Conservation (phyloP, 352 stramenopile genomes). For the Aphanomyces invadans region DNA sequence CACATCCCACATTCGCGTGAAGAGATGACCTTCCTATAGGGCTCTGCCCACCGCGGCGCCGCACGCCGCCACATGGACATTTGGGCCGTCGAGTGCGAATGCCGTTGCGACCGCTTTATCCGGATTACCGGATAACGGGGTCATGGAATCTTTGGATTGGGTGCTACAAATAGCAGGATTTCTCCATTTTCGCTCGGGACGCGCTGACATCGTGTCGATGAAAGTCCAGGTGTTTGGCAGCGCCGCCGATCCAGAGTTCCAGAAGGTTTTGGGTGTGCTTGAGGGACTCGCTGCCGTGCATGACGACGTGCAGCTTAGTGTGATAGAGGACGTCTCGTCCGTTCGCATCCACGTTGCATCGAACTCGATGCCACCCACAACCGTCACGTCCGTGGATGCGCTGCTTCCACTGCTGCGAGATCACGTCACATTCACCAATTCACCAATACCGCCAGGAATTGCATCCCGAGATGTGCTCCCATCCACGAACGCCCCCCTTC, state of each 20-base stretch:
- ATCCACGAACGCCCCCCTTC: neutral
- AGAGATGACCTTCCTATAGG: too few species aligned
- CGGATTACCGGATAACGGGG: too few species aligned
- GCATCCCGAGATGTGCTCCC: neutral
- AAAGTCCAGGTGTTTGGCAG: neutral
- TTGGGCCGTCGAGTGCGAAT: too few species aligned
- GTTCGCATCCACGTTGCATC: neutral
- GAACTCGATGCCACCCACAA: neutral
- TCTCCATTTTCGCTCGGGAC: too few species aligned
- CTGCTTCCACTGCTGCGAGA: neutral
- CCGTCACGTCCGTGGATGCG: neutral
- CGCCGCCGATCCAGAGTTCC: neutral
- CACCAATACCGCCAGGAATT: neutral
- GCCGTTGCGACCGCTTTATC: too few species aligned
- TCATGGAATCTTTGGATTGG: too few species aligned
- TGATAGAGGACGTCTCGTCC: neutral
- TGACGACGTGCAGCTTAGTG: neutral
- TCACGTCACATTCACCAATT: neutral
- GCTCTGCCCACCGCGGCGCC: too few species aligned
- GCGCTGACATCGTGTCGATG: too few species aligned
- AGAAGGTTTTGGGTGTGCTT: neutral
- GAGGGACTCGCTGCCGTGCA: neutral
- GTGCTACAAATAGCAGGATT: too few species aligned
- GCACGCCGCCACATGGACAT: too few species aligned
- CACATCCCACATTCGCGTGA: too few species aligned